These are phyloP conservation scores for Aquilaria yunnanensis DNA, from an alignment of 345 rosid species.

Conservation along the genomic window DNA sequence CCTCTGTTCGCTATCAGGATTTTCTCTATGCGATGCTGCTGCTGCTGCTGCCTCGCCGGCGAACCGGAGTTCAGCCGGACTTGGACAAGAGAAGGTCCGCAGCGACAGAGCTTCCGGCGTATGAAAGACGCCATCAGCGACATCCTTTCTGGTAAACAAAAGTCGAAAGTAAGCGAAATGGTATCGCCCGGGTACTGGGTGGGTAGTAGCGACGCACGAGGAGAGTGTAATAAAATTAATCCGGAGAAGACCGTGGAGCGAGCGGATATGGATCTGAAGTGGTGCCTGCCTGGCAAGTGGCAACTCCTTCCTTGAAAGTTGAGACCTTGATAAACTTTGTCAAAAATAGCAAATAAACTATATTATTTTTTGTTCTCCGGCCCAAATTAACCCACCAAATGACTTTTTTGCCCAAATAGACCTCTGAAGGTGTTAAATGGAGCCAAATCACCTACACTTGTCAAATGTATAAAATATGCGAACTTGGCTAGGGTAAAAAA, in stretches of 20 bases:
- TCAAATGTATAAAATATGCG: too few species aligned
- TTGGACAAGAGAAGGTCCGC: slow-evolving; percentile 22
- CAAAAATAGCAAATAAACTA: too few species aligned
- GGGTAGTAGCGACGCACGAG: neutral
- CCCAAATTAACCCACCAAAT: too few species aligned
- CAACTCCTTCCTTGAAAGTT: neutral
- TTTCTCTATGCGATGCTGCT: slow-evolving; percentile 54
- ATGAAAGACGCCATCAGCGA: slow-evolving; percentile 43
- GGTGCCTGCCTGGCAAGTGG: neutral
- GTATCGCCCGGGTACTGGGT: too few species aligned
- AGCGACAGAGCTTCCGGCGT: slow-evolving; percentile 39
- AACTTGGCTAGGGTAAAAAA: too few species aligned
- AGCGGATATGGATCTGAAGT: neutral
- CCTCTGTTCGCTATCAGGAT: slow-evolving; percentile 81
- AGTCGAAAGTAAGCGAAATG: neutral
- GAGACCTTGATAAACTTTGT: too few species aligned
- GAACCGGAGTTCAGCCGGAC: slow-evolving; percentile 26
- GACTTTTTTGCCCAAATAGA: too few species aligned
- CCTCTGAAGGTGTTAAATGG: too few species aligned
- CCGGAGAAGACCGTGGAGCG: slow-evolving; percentile 1
- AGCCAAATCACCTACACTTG: too few species aligned
- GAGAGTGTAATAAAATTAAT: slow-evolving; percentile 11
- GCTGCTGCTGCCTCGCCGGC: slow-evolving; percentile 3
- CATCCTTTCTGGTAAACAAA: slow-evolving; percentile 30
- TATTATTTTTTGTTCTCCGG: too few species aligned